Base-by-base conservation (phyloP, 2,329 filamentous ascomycete genomes). In the Penicillium janthinellum region DNA sequence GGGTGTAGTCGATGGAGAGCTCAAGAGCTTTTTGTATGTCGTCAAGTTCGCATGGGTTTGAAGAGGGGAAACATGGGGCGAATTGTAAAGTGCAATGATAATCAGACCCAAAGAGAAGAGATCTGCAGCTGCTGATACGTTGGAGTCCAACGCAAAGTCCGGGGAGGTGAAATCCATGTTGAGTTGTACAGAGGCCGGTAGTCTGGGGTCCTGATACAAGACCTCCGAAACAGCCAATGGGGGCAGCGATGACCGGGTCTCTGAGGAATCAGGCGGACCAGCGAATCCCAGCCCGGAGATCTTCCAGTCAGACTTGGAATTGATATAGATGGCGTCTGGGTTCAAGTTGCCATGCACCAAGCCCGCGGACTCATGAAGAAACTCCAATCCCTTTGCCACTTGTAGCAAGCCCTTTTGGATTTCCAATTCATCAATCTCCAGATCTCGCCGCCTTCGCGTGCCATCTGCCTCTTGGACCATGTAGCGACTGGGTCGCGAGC, bases 261-360 rank as follows among this genome's bases (percentile, higher is more conserved):
- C 88, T 20, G 90, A 90, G 68, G 86, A 85, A 67, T 92, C 90
- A 51, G 91, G 86, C 14, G 92, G 90, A 48, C 90, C 90, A 73
- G 90, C 91, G 75, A 97, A 99, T 0, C 90, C 87, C 41, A 99
- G 84, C n/a, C 94, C 95, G 68, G 92, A 94, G 62, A 99, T 91
- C 75, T 99, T 99, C 95, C 95, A 99, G 76, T 99, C 95, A 50
- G 91, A 96, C 86, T 99, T 99, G 42, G 91, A 87, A 78, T 99
- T 99, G 76, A 99, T 87, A 65, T 96, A 89, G 64, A 99, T 88
- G 17, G 93, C 91, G 64, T 98, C 94, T 0, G 95, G 95, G 0
- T 93, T 98, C 64, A 99, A 77, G 73, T 99, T 99, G 50, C 90
- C 92, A 76, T 99, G 95, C 0, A 98, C 91, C 51, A 99, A 83